Evolutionary conservation across 2,329 filamentous ascomycete species (phyloP).

Genomic region (Mycosphaerella sp.): DNA sequence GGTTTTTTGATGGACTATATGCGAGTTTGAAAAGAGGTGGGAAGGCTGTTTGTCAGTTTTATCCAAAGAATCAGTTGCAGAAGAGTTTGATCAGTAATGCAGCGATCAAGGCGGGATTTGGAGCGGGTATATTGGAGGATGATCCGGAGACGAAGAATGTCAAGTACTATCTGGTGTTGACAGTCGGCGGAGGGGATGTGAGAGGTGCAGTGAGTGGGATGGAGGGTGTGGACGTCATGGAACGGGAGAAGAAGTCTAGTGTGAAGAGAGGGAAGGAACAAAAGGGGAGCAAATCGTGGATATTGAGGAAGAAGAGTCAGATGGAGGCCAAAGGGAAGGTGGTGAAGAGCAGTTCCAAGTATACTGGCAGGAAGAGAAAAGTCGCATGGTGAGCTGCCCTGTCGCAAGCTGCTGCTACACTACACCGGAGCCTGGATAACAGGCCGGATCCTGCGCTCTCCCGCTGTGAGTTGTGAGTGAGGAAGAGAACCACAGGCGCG

Average conservation of each 20-base stretch:
- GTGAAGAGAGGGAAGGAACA: conserved; percentile 46
- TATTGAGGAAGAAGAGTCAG: conserved; percentile 80
- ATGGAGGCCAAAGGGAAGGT: conserved; percentile 93
- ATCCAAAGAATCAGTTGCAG: conserved; percentile 91
- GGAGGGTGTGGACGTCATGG: conserved; percentile 73
- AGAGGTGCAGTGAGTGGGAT: conserved; percentile 83
- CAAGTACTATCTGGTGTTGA: conserved; percentile 93
- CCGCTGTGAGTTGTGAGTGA: too few species aligned
- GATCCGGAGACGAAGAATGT: conserved; percentile 93
- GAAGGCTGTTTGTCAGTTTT: conserved; percentile 92
- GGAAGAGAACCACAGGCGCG: too few species aligned
- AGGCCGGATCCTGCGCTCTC: too few species aligned
- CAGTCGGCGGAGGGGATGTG: conserved; percentile 75
- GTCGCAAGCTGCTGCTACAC: not conserved
- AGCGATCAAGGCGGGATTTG: conserved; percentile 89
- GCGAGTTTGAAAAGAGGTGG: conserved; percentile 76
- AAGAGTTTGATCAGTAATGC: conserved; percentile 86
- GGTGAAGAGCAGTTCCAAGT: conserved; percentile 86
- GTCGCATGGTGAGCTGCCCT: conserved; percentile 58
- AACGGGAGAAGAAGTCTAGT: conserved; percentile 53
- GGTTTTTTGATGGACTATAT: conserved; percentile 93
- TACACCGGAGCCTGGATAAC: not conserved
- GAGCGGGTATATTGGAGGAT: conserved; percentile 89
- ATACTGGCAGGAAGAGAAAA: conserved; percentile 83
- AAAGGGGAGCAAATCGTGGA: conserved; percentile 82